phyloP scores from a whole-genome alignment of 2,329 filamentous ascomycete species.

The Verticillium tricorpus region DNA sequence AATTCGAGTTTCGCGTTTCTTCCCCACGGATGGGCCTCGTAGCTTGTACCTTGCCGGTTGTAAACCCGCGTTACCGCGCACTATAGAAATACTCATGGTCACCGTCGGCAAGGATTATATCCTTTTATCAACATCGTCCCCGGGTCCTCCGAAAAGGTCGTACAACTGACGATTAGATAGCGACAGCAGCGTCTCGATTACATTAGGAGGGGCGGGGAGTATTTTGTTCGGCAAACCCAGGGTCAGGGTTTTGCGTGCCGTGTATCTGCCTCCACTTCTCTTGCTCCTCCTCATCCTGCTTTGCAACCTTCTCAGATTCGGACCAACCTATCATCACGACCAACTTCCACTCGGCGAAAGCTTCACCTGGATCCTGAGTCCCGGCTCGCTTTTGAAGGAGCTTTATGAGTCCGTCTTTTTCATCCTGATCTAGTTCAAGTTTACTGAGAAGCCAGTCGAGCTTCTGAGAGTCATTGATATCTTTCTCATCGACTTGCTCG shows the following conservation, averaged over 20 bases:
- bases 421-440: background rate
- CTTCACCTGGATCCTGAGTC: background rate
- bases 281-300: background rate
- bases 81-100: background rate
- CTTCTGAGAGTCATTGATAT: background rate
- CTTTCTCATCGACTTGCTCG: background rate
- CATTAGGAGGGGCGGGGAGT: background rate
- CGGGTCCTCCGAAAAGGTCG: background rate
- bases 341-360: background rate
- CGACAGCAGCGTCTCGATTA: background rate
- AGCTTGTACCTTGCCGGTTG: too few relatives aligned
- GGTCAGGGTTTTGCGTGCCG: too few relatives aligned
- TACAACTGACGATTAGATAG: background rate
- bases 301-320: background rate
- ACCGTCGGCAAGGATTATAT: background rate
- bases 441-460: background rate
- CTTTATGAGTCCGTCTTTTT: background rate
- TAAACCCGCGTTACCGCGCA: background rate
- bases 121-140: background rate
- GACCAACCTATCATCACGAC: background rate
- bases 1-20: too few relatives aligned
- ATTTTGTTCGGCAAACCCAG: too few relatives aligned
- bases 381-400: background rate
- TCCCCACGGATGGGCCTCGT: too few relatives aligned
- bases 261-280: background rate